These are phyloP conservation scores for Auricularia heimuer DNA, from an alignment of 768 basidiomycete species.

Conservation along the genomic window DNA sequence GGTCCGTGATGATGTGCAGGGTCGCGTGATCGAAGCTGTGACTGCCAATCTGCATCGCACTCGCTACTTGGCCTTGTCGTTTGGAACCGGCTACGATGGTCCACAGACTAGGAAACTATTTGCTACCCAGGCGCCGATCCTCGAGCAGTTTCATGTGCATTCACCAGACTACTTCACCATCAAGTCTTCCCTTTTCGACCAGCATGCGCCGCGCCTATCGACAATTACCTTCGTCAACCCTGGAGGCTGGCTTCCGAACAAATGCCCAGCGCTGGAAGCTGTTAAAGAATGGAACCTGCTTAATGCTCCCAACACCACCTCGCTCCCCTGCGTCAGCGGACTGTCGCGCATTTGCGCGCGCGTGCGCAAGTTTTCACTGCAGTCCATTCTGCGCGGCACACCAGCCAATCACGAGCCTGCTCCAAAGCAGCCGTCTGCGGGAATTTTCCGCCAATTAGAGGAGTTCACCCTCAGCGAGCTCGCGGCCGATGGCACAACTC, in stretches of 20 bases:
- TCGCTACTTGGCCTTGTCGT: too few species aligned
- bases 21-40: too few species aligned
- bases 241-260: not conserved
- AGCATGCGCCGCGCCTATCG: not conserved
- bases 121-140: not conserved
- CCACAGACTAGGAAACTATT: not conserved
- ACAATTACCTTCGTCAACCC: not conserved
- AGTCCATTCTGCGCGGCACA: not conserved
- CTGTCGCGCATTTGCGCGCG: not conserved
- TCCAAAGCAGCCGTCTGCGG: too few species aligned
- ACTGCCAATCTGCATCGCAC: too few species aligned
- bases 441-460: too few species aligned
- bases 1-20: too few species aligned
- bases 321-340: not conserved
- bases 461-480: too few species aligned
- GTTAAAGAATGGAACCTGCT: not conserved
- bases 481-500: not conserved
- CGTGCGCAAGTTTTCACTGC: not conserved
- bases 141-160: not conserved
- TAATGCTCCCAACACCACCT: not conserved
- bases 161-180: not conserved
- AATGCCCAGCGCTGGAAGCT: not conserved
- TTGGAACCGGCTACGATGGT: too few species aligned
- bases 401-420: not conserved
- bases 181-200: not conserved